These are phyloP conservation scores for Colletotrichum theobromicola DNA, from an alignment of 2,329 filamentous ascomycete genomes.

Conservation along the genomic window DNA sequence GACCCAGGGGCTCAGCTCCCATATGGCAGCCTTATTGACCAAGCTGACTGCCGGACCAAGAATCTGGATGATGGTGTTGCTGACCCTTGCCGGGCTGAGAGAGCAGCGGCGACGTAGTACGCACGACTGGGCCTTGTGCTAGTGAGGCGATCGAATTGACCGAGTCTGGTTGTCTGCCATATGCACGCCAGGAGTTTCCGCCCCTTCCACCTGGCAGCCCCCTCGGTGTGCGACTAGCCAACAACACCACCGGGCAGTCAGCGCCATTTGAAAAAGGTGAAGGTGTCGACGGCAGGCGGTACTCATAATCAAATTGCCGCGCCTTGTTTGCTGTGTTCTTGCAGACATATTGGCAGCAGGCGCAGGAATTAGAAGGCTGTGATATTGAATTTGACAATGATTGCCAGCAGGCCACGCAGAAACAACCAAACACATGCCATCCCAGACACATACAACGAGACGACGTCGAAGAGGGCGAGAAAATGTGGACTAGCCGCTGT, in stretches of 20 bases:
- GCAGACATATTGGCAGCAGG: neutral
- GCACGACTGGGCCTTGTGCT: neutral
- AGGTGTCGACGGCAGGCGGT: neutral
- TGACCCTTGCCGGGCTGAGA: slow-evolving; percentile 14
- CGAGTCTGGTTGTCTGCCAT: slow-evolving; percentile 9
- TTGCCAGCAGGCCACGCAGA: neutral
- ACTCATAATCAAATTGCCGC: neutral
- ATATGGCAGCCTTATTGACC: neutral
- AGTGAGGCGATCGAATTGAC: slow-evolving; percentile 4
- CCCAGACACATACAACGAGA: neutral
- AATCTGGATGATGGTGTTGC: slow-evolving; percentile 2
- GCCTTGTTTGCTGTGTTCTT: neutral
- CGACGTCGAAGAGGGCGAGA: neutral
- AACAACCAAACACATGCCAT: neutral
- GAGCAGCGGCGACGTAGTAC: neutral
- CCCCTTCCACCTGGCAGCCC: neutral
- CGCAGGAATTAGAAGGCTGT: neutral
- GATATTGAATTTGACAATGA: neutral
- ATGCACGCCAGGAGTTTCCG: neutral
- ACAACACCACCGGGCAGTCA: neutral
- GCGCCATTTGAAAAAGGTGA: neutral
- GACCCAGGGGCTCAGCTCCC: neutral
- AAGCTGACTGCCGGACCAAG: neutral
- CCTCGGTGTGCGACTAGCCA: neutral
- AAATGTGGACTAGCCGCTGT: neutral